phyloP scores from a whole-genome alignment of 306 rosid species.

The Cicer cuneatum region DNA sequence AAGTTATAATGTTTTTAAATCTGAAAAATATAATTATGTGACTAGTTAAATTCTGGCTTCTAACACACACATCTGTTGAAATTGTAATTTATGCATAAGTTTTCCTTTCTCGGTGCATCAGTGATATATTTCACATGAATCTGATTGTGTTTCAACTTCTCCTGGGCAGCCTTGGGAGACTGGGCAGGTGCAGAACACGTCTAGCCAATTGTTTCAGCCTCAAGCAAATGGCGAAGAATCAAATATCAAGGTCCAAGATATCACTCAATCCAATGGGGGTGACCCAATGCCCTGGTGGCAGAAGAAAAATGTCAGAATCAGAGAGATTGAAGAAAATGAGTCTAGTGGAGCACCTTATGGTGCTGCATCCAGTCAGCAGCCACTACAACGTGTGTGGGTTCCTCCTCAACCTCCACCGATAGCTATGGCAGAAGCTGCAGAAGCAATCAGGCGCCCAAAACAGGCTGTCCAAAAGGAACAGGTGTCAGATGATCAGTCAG shows the following conservation, averaged over 20 bases:
- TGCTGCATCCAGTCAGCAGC: conserved; percentile 54
- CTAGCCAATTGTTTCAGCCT: conserved; percentile 59
- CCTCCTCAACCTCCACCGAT: conserved; percentile 97
- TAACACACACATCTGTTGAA: not conserved
- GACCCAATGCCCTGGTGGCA: conserved; percentile 75
- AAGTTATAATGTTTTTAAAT: too few relatives aligned
- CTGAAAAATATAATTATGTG: not conserved
- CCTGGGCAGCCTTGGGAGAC: conserved; percentile 83
- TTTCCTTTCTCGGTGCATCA: conserved; percentile 27
- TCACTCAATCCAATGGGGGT: conserved; percentile 57
- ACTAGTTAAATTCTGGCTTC: conserved; percentile 16
- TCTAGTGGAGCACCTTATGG: conserved; percentile 54
- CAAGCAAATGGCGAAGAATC: conserved; percentile 56
- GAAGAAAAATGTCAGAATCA: conserved; percentile 66
- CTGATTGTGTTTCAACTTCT: conserved; percentile 48
- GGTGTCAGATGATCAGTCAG: conserved; percentile 53
- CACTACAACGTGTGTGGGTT: conserved; percentile 76
- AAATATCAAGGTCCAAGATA: conserved; percentile 52
- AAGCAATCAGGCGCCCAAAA: conserved; percentile 92
- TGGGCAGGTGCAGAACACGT: conserved; percentile 59
- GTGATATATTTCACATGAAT: conserved; percentile 33
- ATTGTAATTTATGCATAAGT: conserved; percentile 9
- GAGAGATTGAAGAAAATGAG: conserved; percentile 68
- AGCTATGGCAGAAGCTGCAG: conserved; percentile 85
- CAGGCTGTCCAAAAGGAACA: conserved; percentile 62